These are phyloP conservation scores for Pyricularia pennisetigena DNA, from an alignment of 2,329 filamentous ascomycete species.

Conservation along the genomic window DNA sequence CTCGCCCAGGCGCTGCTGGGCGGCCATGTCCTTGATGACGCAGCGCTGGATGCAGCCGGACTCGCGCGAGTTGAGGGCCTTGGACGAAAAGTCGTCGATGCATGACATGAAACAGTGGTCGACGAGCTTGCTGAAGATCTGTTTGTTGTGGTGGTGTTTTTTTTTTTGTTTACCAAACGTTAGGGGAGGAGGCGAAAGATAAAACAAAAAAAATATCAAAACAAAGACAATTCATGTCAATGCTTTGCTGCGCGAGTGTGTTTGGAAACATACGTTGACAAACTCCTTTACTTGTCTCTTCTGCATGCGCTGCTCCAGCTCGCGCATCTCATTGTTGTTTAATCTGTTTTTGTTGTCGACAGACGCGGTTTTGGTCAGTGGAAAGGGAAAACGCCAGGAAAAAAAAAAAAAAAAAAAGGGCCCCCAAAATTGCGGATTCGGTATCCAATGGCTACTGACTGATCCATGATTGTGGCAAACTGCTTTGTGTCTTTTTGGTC, in stretches of 20 bases:
- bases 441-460: neutral
- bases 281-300: constrained; percentile 99
- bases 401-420: no score
- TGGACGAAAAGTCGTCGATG: constrained; percentile 97
- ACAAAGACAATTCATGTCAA: no score
- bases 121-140: constrained; percentile 59
- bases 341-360: constrained; percentile 34
- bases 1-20: constrained; percentile 80
- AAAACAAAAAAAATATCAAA: neutral
- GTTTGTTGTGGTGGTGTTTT: no score
- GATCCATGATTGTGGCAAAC: neutral
- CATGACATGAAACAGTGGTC: constrained; percentile 94
- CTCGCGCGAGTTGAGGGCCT: constrained; percentile 80
- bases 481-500: neutral
- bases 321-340: constrained; percentile 29
- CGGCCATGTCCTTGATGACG: constrained; percentile 93
- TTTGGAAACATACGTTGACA: constrained; percentile 71
- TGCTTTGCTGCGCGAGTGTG: no score
- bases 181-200: no score
- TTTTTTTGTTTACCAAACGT: neutral
- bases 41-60: constrained; percentile 88
- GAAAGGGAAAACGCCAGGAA: neutral
- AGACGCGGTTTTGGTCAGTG: neutral
- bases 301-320: constrained; percentile 91
- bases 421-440: neutral